These are phyloP conservation scores for Fusarium sp. DNA, from an alignment of 2,329 filamentous ascomycete species.

Conservation along the genomic window DNA sequence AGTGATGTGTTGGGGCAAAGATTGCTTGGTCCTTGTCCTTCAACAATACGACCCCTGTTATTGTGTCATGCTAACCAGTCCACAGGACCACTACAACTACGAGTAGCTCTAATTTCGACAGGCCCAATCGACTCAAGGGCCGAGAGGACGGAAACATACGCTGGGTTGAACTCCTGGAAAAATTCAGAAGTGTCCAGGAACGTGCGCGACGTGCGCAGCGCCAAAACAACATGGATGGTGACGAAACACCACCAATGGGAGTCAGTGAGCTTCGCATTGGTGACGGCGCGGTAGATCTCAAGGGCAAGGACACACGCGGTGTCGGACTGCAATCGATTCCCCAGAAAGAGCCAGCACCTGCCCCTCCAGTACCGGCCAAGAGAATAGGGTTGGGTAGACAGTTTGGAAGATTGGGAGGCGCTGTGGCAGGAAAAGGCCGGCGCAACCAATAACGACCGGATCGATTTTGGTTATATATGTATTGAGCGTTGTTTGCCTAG, in stretches of 20 bases:
- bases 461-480: slow-evolving; percentile 12
- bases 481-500: slow-evolving; percentile 16
- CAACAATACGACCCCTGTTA: not conserved
- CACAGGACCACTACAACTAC: slow-evolving; percentile 59
- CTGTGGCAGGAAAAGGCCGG: slow-evolving; percentile 72
- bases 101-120: slow-evolving; percentile 70
- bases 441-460: slow-evolving; percentile 51
- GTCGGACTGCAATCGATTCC: slow-evolving; percentile 54
- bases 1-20: not conserved
- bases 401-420: slow-evolving; percentile 77
- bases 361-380: slow-evolving; percentile 63
- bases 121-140: slow-evolving; percentile 81
- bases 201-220: slow-evolving; percentile 78
- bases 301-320: slow-evolving; percentile 55
- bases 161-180: slow-evolving; percentile 93
- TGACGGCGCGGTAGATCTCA: slow-evolving; percentile 55
- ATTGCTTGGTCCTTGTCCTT: not conserved
- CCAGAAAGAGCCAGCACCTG: slow-evolving; percentile 60
- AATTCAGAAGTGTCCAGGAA: slow-evolving; percentile 93
- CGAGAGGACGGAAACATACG: slow-evolving; percentile 87
- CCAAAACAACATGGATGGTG: slow-evolving; percentile 60
- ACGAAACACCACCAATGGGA: slow-evolving; percentile 59
- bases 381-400: slow-evolving; percentile 73
- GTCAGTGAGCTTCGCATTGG: slow-evolving; percentile 55
- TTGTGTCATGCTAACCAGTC: slow-evolving; percentile 11